phyloP scores from a whole-genome alignment of 2,329 filamentous ascomycete genomes.

The Phialophora tarda region DNA sequence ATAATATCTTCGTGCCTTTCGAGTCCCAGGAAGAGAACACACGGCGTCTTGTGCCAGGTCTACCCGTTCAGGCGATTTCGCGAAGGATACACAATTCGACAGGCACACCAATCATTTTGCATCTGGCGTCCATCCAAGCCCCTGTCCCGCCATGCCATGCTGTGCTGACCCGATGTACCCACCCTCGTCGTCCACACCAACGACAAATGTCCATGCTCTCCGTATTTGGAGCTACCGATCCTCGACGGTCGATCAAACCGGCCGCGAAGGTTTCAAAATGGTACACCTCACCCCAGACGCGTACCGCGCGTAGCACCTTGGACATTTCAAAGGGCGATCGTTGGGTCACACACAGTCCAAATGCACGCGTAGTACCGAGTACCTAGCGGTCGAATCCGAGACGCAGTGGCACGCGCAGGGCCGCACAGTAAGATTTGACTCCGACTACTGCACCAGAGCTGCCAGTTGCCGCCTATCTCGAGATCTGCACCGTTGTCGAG shows the following conservation, averaged over 20 bases:
- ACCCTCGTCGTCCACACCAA: not conserved
- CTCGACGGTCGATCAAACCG: conserved; percentile 5
- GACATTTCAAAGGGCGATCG: not conserved
- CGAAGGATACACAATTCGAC: conserved; percentile 12
- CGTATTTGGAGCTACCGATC: not conserved
- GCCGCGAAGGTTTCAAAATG: not conserved
- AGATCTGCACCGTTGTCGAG: not conserved
- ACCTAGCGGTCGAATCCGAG: too few relatives aligned
- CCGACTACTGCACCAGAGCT: not conserved
- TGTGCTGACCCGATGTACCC: not conserved
- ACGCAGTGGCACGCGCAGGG: not conserved
- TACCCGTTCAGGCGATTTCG: not conserved
- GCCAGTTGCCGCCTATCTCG: not conserved
- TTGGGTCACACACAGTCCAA: not conserved
- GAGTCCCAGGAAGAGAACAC: not conserved
- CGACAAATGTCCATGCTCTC: not conserved
- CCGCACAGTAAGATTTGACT: not conserved
- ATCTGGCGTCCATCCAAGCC: conserved; percentile 4
- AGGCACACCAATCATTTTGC: conserved; percentile 32
- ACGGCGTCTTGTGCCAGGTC: conserved; percentile 19
- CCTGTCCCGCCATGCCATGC: conserved; percentile 8
- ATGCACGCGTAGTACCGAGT: not conserved
- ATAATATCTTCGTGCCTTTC: not conserved
- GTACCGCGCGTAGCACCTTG: not conserved
- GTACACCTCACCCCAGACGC: not conserved